phyloP scores from a whole-genome alignment of 805 yeast species.

The Metschnikowia gelsemii region DNA sequence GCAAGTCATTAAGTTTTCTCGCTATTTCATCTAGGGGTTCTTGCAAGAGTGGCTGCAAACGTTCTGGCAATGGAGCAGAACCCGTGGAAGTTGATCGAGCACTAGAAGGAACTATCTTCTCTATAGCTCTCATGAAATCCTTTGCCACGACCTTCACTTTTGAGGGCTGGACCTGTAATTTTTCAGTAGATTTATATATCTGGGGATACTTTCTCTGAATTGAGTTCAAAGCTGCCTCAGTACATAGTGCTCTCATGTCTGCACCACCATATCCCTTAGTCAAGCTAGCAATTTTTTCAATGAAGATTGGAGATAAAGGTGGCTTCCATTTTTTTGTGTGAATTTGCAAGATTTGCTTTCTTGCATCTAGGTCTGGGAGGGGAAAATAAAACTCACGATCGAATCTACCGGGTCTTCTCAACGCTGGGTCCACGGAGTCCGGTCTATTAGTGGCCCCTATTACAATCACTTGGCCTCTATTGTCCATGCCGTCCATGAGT shows the following conservation, averaged over 20 bases:
- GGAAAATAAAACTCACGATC: constrained; percentile 97
- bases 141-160: constrained; percentile 70
- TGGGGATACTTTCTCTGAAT: constrained; percentile 93
- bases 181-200: constrained; percentile 74
- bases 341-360: constrained; percentile 75
- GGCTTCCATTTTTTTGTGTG: constrained; percentile 92
- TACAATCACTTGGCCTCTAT: constrained; percentile 95
- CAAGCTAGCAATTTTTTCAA: constrained; percentile 65
- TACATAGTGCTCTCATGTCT: constrained; percentile 88
- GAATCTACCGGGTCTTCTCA: constrained; percentile 94
- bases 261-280: constrained; percentile 99
- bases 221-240: constrained; percentile 91
- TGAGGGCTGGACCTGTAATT: constrained; percentile 68
- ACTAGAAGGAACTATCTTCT: constrained; percentile 87
- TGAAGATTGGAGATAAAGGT: constrained; percentile 55
- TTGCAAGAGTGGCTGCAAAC: constrained; percentile 63
- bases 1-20: constrained; percentile 48
- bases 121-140: constrained; percentile 84
- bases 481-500: constrained; percentile 98
- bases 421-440: constrained; percentile 96
- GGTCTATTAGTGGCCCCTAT: constrained; percentile 98
- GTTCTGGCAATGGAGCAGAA: constrained; percentile 77
- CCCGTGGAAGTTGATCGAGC: constrained; percentile 76
- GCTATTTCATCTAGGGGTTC: constrained; percentile 48
- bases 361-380: constrained; percentile 76